Base-by-base conservation (phyloP, 495 filamentous ascomycete genomes). In the Astrocystis sublimbata region DNA sequence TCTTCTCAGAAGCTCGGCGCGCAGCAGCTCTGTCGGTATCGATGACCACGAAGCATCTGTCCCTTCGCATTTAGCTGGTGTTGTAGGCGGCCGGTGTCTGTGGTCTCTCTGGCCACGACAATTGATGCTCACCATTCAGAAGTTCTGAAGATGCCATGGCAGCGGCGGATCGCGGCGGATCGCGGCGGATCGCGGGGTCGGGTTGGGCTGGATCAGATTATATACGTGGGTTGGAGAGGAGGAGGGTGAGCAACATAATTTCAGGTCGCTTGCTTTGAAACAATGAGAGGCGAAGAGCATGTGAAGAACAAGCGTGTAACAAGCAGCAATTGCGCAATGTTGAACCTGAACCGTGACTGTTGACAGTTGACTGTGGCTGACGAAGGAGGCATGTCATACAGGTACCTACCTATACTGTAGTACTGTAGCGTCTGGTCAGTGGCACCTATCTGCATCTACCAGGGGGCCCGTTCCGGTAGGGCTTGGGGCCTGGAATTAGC, bases 1-100 rank as follows among this genome's bases (percentile, higher is more conserved):
- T 69, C 84, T 76, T 68, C 73, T 70, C 54, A 71, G 69, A 36
- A 86, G 73, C 67, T 86, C 83, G 64, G 79, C 80, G 45, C 71
- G 76, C 28, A 86, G 78, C 42, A 79, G 42, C 12, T 78, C 69
- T 35, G 82, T 84, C 9, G 83, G 76, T 23, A 86, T 74, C 47
- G 74, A 76, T 35, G 79, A 68, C 81, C 81, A 84, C 19, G 68
- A 57, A 2, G 58, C 60, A 66, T 57, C 70, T 68, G 23, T 38
- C 12, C 8, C 12, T 4, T 26, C 4, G 6, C 36, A 4, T 24
- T 61, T 9, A 53, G 49, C 38, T 53, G 10, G 7, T 52, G 10
- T 35, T 2, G 26, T 12, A 43, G 13, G 40, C 21, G 13, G 33
- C 17, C n/a, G n/a, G n/a, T 21, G 15, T 17, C 17, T 21, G 1